Base-by-base conservation (phyloP, 2,329 filamentous ascomycete species). In the Colletotrichum sp. region DNA sequence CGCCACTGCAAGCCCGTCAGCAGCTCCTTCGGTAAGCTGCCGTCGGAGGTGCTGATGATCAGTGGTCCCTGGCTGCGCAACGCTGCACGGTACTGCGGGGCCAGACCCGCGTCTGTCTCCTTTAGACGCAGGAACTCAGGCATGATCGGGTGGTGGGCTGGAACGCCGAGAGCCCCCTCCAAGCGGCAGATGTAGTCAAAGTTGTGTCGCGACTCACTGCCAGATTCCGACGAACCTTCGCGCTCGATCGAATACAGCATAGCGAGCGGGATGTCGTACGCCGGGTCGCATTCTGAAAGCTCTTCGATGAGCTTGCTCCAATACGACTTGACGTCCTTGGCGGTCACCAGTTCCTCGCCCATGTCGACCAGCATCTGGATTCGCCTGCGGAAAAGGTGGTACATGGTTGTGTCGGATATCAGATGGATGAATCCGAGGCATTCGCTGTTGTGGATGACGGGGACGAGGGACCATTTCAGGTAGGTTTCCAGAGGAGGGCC, bases 1-100 rank as follows among this genome's bases (percentile, higher is more conserved):
- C 92, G 88, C 88, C 90, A 92, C 60, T 84, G 84, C 15, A 95
- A 84, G 2, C 90, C 92, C 26, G 91, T 85, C 59, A 94, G 86
- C 67, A 95, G 84, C 26, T 86, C 82, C 26, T 86, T 79, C 4
- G 93, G 91, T 9, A 95, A 83, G 43, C 90, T 92, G 8, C 88
- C 89, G 74, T 90, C 85, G 21, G 81, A 84, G 3, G 81, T 85
- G 67, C 86, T 85, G 5, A 89, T 79, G 3, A 88, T 76, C 0
- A 88, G 78, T 0, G 87, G 87, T 8, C 84, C 82, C 7, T 82
- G 82, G 8, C 82, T 82, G 18, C 82, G 77, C 7, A 88, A 67
- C 4, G 87, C 86, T 59, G 85, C 78, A 57, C 84, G 82, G 77
- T 89, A 85, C 9, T 84, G 82, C 10, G 83, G 78, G 1, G 86